A percentile compares a stretch with the other conserved stretches of the same genome.
Conservation (phyloP, 768 basidiomycete genomes). For the Russula earlei region DNA sequence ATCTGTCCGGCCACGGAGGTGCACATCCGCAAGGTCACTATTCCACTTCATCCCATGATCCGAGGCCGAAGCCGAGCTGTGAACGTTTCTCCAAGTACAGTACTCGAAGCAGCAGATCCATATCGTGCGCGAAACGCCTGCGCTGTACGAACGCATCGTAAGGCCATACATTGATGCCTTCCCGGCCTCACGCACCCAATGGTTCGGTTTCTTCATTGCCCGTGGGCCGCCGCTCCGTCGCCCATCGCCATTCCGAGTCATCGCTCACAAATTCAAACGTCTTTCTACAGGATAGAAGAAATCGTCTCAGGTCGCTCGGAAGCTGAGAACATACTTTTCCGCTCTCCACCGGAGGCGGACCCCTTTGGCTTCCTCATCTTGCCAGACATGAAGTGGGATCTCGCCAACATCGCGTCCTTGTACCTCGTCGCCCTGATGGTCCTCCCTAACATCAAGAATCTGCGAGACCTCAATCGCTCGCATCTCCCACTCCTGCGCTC, state of each 20-base stretch:
- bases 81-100: conserved; percentile 30
- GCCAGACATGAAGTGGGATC: conserved; percentile 98
- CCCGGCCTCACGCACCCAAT: conserved; percentile 68
- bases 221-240: background rate
- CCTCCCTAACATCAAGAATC: conserved; percentile 49
- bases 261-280: background rate
- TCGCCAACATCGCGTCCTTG: conserved; percentile 58
- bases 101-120: conserved; percentile 65
- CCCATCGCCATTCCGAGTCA: background rate
- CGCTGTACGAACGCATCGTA: conserved; percentile 60
- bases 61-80: background rate
- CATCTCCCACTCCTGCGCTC: conserved; percentile 61
- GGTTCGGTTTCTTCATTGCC: conserved; percentile 44
- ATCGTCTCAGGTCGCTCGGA: conserved; percentile 74
- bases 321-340: conserved; percentile 58
- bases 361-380: conserved; percentile 63
- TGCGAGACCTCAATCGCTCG: conserved; percentile 60
- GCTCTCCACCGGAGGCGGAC: conserved; percentile 33
- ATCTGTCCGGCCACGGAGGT: conserved; percentile 85
- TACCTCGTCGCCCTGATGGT: conserved; percentile 78
- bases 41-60: background rate
- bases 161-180: conserved; percentile 72
- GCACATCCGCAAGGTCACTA: conserved; percentile 70
- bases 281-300: conserved; percentile 65
- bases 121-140: conserved; percentile 79